phyloP scores from a whole-genome alignment of 2,329 filamentous ascomycete genomes.

The Teratosphaeriaceae sp. region DNA sequence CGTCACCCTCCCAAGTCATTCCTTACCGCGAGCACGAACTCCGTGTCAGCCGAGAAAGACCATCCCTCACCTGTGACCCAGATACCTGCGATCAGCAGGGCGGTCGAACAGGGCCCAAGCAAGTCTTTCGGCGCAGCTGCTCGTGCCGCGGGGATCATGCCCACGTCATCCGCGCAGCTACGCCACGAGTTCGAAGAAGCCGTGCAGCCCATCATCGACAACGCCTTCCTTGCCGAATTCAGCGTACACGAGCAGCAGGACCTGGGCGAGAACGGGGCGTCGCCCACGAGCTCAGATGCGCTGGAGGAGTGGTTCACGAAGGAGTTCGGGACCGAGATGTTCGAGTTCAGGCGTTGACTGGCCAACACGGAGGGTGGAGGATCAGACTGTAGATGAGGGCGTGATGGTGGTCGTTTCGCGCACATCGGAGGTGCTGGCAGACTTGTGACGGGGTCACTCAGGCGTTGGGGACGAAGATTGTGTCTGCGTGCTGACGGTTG shows the following conservation, averaged over 20 bases:
- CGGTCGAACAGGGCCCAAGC: not conserved
- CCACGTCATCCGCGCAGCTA: not conserved
- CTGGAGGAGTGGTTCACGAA: constrained; percentile 20
- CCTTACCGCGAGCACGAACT: not conserved
- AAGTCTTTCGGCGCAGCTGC: too few species aligned
- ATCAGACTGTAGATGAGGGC: too few species aligned
- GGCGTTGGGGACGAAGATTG: too few species aligned
- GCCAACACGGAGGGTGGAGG: too few species aligned
- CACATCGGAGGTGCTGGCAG: too few species aligned
- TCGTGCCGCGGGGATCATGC: too few species aligned
- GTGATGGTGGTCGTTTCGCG: too few species aligned
- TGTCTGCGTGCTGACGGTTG: too few species aligned
- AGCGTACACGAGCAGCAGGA: constrained; percentile 1
- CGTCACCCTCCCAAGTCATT: not conserved
- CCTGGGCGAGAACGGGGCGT: not conserved
- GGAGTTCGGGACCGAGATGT: constrained; percentile 22
- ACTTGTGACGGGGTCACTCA: too few species aligned
- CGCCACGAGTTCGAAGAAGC: not conserved
- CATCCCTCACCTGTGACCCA: not conserved
- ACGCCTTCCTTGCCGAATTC: constrained; percentile 1
- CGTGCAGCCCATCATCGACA: constrained; percentile 1
- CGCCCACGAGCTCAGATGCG: constrained; percentile 7
- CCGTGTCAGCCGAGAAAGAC: not conserved
- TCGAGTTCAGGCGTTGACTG: constrained; percentile 18
- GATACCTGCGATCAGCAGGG: not conserved